Percentiles rank a stretch among this genome's conserved stretches.
Evolutionary conservation across 306 rosid species (phyloP).

Genomic region (Sphenostylis stenocarpa): DNA sequence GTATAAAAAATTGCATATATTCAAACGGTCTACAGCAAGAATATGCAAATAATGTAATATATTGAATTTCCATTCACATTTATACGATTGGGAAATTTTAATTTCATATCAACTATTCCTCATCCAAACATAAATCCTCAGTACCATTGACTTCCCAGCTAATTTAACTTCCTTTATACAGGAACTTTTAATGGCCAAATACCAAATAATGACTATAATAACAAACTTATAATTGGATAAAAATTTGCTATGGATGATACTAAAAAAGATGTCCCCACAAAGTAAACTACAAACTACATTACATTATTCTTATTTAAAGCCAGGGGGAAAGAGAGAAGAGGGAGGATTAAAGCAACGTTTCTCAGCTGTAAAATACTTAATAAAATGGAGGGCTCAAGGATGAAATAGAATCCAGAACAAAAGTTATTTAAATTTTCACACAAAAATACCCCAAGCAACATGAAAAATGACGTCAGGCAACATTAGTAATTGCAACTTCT

Average conservation of each 20-base stretch:
- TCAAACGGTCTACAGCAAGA: neutral
- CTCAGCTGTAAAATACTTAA: neutral
- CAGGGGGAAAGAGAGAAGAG: neutral
- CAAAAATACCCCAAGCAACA: neutral
- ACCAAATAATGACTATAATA: neutral
- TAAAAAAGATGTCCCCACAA: neutral
- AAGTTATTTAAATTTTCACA: neutral
- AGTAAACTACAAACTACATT: neutral
- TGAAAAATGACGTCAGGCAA: neutral
- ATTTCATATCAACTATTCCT: neutral
- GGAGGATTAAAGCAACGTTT: neutral
- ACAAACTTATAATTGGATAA: constrained; percentile 2
- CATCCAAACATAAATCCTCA: neutral
- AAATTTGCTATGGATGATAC: neutral
- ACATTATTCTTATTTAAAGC: constrained; percentile 4
- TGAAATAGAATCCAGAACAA: neutral
- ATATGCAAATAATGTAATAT: neutral
- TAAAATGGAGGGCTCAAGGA: neutral
- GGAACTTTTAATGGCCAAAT: neutral
- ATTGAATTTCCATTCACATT: neutral
- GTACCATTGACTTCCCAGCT: neutral
- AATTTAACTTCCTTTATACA: neutral
- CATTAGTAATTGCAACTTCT: neutral
- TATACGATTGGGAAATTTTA: neutral
- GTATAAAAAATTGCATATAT: neutral